A percentile compares a stretch with the other conserved stretches of the same genome.
Conservation (phyloP, 1,284 basidiomycete genomes). For the Tylopilus sp. region DNA sequence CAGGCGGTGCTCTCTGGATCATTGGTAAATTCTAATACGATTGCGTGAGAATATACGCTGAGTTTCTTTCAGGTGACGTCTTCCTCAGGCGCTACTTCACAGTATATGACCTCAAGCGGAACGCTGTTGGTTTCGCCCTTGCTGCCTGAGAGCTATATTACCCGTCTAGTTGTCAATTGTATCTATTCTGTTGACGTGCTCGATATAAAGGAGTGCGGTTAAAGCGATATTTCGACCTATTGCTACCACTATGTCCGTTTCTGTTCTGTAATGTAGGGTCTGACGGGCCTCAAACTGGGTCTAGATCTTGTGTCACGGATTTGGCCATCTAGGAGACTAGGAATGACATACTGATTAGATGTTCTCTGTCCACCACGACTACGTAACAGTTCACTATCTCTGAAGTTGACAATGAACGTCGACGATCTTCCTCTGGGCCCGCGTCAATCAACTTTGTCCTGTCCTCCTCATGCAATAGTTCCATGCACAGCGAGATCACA, state of each 20-base stretch:
- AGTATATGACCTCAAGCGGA: constrained; percentile 82
- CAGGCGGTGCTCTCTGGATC: constrained; percentile 88
- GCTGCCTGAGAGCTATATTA: constrained; percentile 16
- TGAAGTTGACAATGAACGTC: constrained; percentile 16
- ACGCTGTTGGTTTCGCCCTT: constrained; percentile 84
- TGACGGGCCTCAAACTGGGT: too few relatives aligned
- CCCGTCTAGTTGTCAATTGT: background rate
- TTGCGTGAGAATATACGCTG: constrained; percentile 7
- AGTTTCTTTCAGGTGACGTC: constrained; percentile 56
- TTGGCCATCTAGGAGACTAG: background rate
- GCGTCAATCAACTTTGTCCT: constrained; percentile 4
- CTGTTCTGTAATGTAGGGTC: background rate
- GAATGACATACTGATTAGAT: constrained; percentile 2
- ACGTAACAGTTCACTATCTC: background rate
- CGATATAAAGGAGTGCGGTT: constrained; percentile 11
- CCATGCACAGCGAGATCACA: constrained; percentile 27
- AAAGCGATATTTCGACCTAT: background rate
- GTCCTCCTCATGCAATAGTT: constrained; percentile 6
- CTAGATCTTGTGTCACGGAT: background rate
- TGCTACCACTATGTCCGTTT: background rate
- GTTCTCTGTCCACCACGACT: background rate
- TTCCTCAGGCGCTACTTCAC: constrained; percentile 91
- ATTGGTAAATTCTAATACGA: constrained; percentile 57
- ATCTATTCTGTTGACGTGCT: constrained; percentile 12
- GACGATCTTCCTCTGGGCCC: constrained; percentile 1